A percentile compares a stretch with the other conserved stretches of the same genome.
Evolutionary conservation across 768 basidiomycete genomes (phyloP).

Genomic region (Rhizopogon vulgaris): DNA sequence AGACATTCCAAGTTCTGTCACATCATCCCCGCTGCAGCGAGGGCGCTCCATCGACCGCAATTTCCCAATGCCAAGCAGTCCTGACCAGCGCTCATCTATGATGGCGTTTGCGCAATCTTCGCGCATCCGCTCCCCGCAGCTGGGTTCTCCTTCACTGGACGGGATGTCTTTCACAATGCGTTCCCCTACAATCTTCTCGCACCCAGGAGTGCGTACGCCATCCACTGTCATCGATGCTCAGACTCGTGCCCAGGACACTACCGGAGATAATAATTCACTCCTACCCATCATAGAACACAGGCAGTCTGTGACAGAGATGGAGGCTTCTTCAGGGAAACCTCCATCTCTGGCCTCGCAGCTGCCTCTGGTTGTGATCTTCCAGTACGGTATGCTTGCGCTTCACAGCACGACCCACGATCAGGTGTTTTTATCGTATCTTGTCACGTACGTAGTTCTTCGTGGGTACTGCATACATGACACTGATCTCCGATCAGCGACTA

Average conservation of each 20-base stretch:
- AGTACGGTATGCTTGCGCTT: constrained; percentile 85
- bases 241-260: constrained; percentile 38
- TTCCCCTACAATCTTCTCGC: constrained; percentile 77
- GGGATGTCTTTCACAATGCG: constrained; percentile 38
- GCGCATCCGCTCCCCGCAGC: constrained; percentile 16
- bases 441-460: constrained; percentile 29
- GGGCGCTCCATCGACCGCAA: constrained; percentile 14
- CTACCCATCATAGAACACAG: constrained; percentile 43
- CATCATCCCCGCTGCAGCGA: constrained; percentile 7
- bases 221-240: constrained; percentile 72
- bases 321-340: constrained; percentile 44
- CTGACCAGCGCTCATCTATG: constrained; percentile 17
- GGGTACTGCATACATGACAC: neutral
- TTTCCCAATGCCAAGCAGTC: constrained; percentile 5
- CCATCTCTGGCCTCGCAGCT: constrained; percentile 68
- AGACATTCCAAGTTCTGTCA: constrained; percentile 17
- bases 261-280: constrained; percentile 35
- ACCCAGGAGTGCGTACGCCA: constrained; percentile 76
- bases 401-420: constrained; percentile 91
- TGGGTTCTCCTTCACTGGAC: constrained; percentile 28
- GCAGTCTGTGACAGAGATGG: constrained; percentile 23
- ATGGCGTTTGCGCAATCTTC: constrained; percentile 20
- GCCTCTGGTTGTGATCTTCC: constrained; percentile 79
- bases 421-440: constrained; percentile 86
- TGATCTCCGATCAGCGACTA: constrained; percentile 50